Evolutionary conservation across 148 eudicot species (phyloP).

Genomic region (Vaccinium myrtillus): DNA sequence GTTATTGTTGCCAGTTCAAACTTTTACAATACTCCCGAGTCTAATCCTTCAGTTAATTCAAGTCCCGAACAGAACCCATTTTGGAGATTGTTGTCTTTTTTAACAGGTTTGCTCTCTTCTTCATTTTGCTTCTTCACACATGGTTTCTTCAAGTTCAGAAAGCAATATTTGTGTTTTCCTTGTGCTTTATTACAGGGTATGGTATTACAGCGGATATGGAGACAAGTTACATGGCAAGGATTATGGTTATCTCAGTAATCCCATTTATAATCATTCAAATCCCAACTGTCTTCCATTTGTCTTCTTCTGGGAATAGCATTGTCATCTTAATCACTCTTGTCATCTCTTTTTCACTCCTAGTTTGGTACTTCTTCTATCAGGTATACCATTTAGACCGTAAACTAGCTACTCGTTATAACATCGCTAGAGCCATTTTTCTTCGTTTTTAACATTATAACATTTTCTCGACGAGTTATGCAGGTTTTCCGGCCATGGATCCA

Average conservation of each 20-base stretch:
- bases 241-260: conserved; percentile 39
- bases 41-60: neutral
- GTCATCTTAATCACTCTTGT: conserved; percentile 23
- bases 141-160: neutral
- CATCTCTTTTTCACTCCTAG: conserved; percentile 28
- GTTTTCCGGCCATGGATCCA: conserved; percentile 39
- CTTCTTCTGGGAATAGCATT: conserved; percentile 6
- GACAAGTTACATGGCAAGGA: conserved; percentile 32
- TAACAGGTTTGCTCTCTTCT: conserved; percentile 13
- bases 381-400: conserved; percentile 14
- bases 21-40: neutral
- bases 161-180: neutral
- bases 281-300: conserved; percentile 16
- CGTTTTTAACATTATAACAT: neutral
- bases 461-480: conserved; percentile 12
- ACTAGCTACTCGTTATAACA: neutral
- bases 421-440: neutral
- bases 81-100: conserved; percentile 1
- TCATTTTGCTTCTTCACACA: neutral
- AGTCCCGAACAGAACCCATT: neutral
- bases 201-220: conserved; percentile 28
- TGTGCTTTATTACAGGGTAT: conserved; percentile 18
- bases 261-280: conserved; percentile 34
- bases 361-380: conserved; percentile 43
- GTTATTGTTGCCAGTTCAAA: conserved; percentile 19